phyloP scores from a whole-genome alignment of 2,329 filamentous ascomycete genomes.

The Colletotrichum magnum region DNA sequence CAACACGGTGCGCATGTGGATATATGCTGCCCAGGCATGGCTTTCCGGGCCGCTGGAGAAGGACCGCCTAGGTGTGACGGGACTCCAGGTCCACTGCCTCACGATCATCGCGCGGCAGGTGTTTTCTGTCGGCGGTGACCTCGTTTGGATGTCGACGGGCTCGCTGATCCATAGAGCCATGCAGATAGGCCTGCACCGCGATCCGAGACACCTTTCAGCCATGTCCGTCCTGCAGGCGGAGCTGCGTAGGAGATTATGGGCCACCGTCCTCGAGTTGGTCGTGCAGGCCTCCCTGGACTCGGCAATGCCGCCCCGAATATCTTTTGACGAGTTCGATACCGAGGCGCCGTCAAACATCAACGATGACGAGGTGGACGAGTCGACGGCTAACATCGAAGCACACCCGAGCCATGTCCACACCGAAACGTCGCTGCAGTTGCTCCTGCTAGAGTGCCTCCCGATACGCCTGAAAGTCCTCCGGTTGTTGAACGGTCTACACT shows the following conservation, averaged over 20 bases:
- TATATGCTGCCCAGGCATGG: conserved; percentile 58
- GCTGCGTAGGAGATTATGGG: conserved; percentile 58
- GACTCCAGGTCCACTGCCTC: conserved; percentile 58
- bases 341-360: conserved; percentile 54
- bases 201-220: conserved; percentile 54
- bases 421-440: conserved; percentile 52
- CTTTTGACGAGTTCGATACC: conserved; percentile 57
- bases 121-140: conserved; percentile 57
- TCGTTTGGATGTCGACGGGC: conserved; percentile 58
- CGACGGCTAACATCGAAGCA: conserved; percentile 39
- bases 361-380: conserved; percentile 46
- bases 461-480: conserved; percentile 52
- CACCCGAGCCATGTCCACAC: conserved; percentile 49
- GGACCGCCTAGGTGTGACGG: conserved; percentile 47
- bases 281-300: conserved; percentile 56
- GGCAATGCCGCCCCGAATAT: conserved; percentile 56
- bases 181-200: conserved; percentile 61
- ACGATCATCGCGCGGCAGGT: conserved; percentile 56
- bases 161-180: conserved; percentile 58
- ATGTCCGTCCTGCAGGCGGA: conserved; percentile 55
- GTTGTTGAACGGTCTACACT: conserved; percentile 51
- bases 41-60: conserved; percentile 56
- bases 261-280: conserved; percentile 57
- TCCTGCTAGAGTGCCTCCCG: conserved; percentile 53
- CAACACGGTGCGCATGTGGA: conserved; percentile 52